Percentiles rank a stretch among this genome's conserved stretches.
Evolutionary conservation across 352 stramenopile species (phyloP).

Genomic region (Pythium rhizo-oryzae): DNA sequence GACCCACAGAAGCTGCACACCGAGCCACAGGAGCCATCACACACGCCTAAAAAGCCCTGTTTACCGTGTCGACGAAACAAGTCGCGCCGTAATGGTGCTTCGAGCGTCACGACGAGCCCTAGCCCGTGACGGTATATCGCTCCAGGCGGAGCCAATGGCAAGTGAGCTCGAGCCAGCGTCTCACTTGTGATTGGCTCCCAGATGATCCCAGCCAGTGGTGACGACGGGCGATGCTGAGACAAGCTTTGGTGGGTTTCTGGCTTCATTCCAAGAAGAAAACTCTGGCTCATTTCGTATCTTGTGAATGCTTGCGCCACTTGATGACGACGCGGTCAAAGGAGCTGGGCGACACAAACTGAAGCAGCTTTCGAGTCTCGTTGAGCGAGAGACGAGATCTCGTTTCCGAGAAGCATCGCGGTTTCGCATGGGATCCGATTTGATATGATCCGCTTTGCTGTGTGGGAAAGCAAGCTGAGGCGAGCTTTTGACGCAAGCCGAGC

Average conservation of each 20-base stretch:
- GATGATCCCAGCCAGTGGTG: neutral
- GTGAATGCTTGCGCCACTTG: neutral
- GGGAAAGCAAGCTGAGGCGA: no score
- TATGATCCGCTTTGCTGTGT: no score
- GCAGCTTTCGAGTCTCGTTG: neutral
- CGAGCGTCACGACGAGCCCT: neutral
- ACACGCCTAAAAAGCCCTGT: neutral
- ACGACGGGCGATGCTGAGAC: neutral
- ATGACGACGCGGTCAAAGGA: neutral
- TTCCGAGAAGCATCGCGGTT: no score
- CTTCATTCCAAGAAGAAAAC: neutral
- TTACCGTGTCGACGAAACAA: constrained; percentile 14
- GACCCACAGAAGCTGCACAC: neutral
- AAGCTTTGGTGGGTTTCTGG: neutral
- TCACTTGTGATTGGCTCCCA: constrained; percentile 9
- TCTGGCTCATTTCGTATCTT: neutral
- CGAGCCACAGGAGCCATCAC: no score
- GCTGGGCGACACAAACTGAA: neutral
- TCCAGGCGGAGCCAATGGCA: neutral
- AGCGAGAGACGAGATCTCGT: no score
- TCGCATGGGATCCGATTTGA: no score
- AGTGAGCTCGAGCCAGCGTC: neutral
- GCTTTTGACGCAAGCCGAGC: no score
- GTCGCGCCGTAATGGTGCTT: constrained; percentile 1
- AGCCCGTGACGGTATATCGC: constrained; percentile 1